phyloP scores from a whole-genome alignment of 1,284 basidiomycete species.

The Moesziomyces parantarcticus region DNA sequence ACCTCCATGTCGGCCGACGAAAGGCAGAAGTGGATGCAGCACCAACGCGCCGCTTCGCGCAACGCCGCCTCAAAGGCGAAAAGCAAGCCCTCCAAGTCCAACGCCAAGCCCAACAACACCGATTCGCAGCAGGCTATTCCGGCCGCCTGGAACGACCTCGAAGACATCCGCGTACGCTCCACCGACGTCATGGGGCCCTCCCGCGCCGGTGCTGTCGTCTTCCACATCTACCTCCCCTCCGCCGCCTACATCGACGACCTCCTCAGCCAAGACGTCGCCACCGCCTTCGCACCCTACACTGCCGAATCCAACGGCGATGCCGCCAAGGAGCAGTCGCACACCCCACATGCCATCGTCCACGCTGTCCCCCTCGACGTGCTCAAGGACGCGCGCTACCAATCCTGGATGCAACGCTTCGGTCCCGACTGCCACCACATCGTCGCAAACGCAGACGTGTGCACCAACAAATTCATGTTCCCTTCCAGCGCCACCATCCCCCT shows the following conservation, averaged over 20 bases:
- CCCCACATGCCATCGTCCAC: conserved; percentile 69
- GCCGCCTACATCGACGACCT: conserved; percentile 77
- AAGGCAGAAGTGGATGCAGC: conserved; percentile 53
- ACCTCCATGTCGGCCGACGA: conserved; percentile 21
- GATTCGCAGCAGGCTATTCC: conserved; percentile 69
- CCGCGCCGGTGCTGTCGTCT: conserved; percentile 73
- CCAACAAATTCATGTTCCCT: conserved; percentile 80
- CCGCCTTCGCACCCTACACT: conserved; percentile 72
- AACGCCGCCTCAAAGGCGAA: conserved; percentile 65
- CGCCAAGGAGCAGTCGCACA: conserved; percentile 69
- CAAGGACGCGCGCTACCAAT: conserved; percentile 76
- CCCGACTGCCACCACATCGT: conserved; percentile 70
- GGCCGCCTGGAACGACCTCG: conserved; percentile 57
- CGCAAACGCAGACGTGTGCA: conserved; percentile 74
- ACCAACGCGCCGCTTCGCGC: conserved; percentile 70
- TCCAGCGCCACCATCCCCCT: conserved; percentile 79
- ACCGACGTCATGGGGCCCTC: conserved; percentile 72
- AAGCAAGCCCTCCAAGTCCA: conserved; percentile 63
- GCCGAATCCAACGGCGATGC: conserved; percentile 38
- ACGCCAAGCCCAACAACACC: conserved; percentile 5
- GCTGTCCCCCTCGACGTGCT: conserved; percentile 67
- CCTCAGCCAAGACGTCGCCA: conserved; percentile 64
- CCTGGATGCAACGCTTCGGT: conserved; percentile 78
- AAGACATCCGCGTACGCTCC: conserved; percentile 42
- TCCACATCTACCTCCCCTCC: conserved; percentile 74